Percentiles rank a stretch among this genome's conserved stretches.
phyloP scores from a whole-genome alignment of 2,329 filamentous ascomycete species.

The Cytospora chrysosperma region DNA sequence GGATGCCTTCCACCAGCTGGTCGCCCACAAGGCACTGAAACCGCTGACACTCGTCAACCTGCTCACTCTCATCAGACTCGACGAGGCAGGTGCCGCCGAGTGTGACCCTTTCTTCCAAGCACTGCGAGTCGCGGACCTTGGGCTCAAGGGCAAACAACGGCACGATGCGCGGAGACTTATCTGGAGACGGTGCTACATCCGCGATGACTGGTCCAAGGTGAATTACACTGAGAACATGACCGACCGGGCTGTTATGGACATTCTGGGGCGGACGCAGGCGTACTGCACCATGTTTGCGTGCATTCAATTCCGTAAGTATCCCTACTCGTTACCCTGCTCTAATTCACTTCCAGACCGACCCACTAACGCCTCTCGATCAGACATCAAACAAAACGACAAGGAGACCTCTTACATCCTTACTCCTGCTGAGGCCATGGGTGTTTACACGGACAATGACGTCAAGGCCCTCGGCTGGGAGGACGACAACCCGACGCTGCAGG shows the following conservation, averaged over 20 bases:
- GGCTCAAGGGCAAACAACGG: constrained; percentile 54
- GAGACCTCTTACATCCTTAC: constrained; percentile 45
- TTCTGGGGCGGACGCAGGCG: constrained; percentile 64
- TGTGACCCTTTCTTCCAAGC: constrained; percentile 73
- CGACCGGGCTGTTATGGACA: constrained; percentile 64
- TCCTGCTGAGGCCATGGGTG: constrained; percentile 57
- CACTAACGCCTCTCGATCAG: constrained; percentile 31
- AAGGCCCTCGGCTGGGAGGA: constrained; percentile 51
- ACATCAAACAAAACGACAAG: constrained; percentile 37
- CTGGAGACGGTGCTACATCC: constrained; percentile 83
- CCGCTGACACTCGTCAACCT: constrained; percentile 67
- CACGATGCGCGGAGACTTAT: constrained; percentile 62
- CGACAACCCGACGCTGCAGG: constrained; percentile 62
- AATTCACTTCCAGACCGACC: constrained; percentile 22
- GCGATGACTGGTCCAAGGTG: constrained; percentile 79
- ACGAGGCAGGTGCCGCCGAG: constrained; percentile 52
- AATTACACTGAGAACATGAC: constrained; percentile 75
- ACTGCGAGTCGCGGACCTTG: constrained; percentile 59
- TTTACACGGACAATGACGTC: constrained; percentile 61
- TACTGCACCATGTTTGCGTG: constrained; percentile 67
- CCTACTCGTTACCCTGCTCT: neutral
- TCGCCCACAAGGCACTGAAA: constrained; percentile 71
- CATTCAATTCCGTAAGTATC: constrained; percentile 60
- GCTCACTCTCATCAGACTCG: constrained; percentile 68
- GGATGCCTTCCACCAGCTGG: constrained; percentile 65